Conservation (phyloP, 2,329 filamentous ascomycete species). For the Trichophyton simii region DNA sequence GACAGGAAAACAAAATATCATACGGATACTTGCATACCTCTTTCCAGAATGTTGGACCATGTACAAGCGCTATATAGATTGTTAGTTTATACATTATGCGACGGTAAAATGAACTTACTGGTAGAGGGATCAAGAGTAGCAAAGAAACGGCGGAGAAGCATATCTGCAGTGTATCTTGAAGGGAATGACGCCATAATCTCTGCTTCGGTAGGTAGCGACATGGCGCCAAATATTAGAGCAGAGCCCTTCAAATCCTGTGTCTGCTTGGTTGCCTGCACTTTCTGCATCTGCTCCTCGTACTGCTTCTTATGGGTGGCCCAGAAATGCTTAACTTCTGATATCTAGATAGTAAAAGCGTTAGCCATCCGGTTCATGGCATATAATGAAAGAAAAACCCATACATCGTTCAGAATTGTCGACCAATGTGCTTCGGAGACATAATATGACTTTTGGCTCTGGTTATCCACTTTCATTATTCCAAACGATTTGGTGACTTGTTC, state of each 20-base stretch:
- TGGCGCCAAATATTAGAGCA: conserved; percentile 65
- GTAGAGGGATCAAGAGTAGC: conserved; percentile 60
- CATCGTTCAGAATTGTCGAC: conserved; percentile 63
- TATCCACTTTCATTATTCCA: conserved; percentile 70
- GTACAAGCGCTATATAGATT: conserved; percentile 50
- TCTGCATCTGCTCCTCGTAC: conserved; percentile 66
- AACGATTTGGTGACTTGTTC: conserved; percentile 61
- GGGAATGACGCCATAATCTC: conserved; percentile 74
- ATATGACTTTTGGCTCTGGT: conserved; percentile 60
- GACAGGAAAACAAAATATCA: not conserved
- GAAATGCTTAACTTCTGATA: conserved; percentile 87
- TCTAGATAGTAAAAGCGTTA: conserved; percentile 34
- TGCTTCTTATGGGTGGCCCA: conserved; percentile 80
- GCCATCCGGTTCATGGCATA: not conserved
- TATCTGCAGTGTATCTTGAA: conserved; percentile 67
- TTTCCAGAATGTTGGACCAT: conserved; percentile 73
- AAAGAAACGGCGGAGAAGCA: conserved; percentile 80
- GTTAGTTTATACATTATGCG: not conserved
- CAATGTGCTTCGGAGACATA: conserved; percentile 77
- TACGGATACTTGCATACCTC: conserved; percentile 36
- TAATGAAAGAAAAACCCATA: conserved; percentile 21
- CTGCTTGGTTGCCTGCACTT: conserved; percentile 55
- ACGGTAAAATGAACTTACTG: conserved; percentile 32
- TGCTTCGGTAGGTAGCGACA: conserved; percentile 54
- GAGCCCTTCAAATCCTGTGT: conserved; percentile 48